Base-by-base conservation (phyloP, 129 eudicot genomes). In the Flaveria bidentis region DNA sequence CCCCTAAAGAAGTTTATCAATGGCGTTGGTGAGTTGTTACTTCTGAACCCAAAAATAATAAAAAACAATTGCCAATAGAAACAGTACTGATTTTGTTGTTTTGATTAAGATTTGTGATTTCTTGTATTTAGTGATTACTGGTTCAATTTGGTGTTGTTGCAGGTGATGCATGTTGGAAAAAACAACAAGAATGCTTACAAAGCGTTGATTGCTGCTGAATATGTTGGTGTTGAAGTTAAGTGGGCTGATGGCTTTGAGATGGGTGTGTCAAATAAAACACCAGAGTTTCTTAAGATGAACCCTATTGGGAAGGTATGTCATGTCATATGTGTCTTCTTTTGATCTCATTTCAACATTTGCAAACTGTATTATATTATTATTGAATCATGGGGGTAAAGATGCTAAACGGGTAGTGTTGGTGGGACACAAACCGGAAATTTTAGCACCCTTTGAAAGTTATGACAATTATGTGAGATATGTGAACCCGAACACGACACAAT, bases 221-320 rank as follows among this genome's bases (percentile, higher is more conserved):
- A 89, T 60, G 70, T 18, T 53, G 93, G 93, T 79, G 88, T 92
- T 50, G 78, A 87, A 73, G 82, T 92, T 67, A 88, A 89, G 44
- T 74, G 84, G 53, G 83, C 55, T 7, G 72, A 86, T 72, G 66
- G 86, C 53, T 89, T 89, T 71, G 76, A 89, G 83, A 86, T 89
- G 91, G 97, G 96, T 6, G 91, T 87, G 2, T 68, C 97, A 52
- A 92, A 89, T 76, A 86, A 87, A 81, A 79, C 88, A 26, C 91
- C 96, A 0, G 87, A 92, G 81, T 92, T 92, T 68, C 85, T 92
- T 58, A 82, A 82, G 76, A 89, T 92, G 97, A 92, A 92, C 45
- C 98, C 98, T 6, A 63, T 89, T 47, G 98, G 58, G 7, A 69
- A 69, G 74, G 58, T 69, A 12, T 46, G 13, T 64, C 26, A 12